A percentile compares a stretch with the other conserved stretches of the same genome.
These are phyloP conservation scores for Elaeis oleifera DNA, from an alignment of 202 grass and related monocot genomes.

Conservation along the genomic window DNA sequence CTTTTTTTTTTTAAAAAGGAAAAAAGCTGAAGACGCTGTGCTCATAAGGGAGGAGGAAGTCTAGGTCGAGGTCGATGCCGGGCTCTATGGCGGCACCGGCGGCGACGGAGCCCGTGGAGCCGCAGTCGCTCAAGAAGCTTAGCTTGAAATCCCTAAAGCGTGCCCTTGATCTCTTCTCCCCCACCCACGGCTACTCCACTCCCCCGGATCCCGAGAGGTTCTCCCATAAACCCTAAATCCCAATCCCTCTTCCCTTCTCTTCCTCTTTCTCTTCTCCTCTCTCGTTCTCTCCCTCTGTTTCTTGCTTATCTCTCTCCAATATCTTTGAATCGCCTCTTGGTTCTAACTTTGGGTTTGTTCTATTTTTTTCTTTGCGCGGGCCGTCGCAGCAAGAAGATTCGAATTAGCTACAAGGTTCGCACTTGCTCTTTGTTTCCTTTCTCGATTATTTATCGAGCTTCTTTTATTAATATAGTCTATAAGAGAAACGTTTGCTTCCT, in stretches of 20 bases:
- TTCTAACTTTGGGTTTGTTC: background rate
- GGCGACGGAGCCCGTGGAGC: conserved; percentile 54
- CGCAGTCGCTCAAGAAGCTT: conserved; percentile 93
- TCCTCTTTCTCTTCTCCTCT: background rate
- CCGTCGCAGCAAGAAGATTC: conserved; percentile 57
- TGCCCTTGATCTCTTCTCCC: conserved; percentile 70
- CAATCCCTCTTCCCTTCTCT: background rate
- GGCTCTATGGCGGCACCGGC: conserved; percentile 23
- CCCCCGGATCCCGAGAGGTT: conserved; percentile 64
- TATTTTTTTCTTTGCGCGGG: background rate
- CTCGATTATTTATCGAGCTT: background rate
- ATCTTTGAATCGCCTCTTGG: background rate
- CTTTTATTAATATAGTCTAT: conserved; percentile 10
- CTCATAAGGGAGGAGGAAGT: too few species aligned
- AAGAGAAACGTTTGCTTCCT: too few species aligned
- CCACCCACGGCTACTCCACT: conserved; percentile 41
- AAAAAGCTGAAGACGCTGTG: too few species aligned
- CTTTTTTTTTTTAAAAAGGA: too few species aligned
- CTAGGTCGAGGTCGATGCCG: background rate
- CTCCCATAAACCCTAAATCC: conserved; percentile 16
- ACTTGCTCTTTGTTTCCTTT: conserved; percentile 3
- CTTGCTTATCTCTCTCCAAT: background rate
- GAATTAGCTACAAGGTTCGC: conserved; percentile 62
- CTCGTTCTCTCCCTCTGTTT: background rate
- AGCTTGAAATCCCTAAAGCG: conserved; percentile 81